Evolutionary conservation across 106 monocot species (phyloP), one percentile per base, ranked within the genome.

Genomic region (Phalaenopsis equestris): DNA sequence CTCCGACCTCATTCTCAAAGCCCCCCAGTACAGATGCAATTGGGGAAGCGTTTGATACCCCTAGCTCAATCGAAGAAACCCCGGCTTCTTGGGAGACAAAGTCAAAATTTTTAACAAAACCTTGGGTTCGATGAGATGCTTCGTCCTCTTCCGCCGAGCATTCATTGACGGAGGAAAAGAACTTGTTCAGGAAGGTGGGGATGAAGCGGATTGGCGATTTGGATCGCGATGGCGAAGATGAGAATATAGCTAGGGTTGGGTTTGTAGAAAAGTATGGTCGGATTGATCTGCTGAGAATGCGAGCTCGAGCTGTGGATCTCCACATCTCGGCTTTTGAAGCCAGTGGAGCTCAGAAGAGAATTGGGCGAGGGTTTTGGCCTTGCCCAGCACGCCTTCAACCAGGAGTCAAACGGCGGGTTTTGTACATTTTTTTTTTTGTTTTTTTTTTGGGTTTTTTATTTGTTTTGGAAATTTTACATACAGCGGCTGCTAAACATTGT

Each of bases 271-370:
- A 49, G 65, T 67, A 49, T 43, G 42, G 38, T 6, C 6, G 82
- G 30, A 61, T 45, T 14, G 87, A 76, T 21, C 83, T 74, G 41
- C 80, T 68, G 81, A 85, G 77, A 41, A 96, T 84, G 37, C 86
- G 24, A 73, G 78, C 73, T 8, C 80, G 75, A 42, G 85, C 81
- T 88, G 67, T 88, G 43, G 88, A 88, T 78, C 91, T 82, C 96
- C 91, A 91, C 93, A 92, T 92, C 56, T 78, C 79, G 49, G 49
- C 46, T 14, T 49, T 5, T 3, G 41, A 42, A 74, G 43, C 8
- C 72, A 72, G 72, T 72, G 14, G 72, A 72, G 41, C 15, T 72
- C 52, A 3, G 12, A 52, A 52, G 12, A 36, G 68, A 30, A 30
- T 16, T 0, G 2, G 72, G 16, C 72, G 14, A 73, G 72, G 38